Evolutionary conservation across 164 flowering plant species (phyloP).

Genomic region (Dillenia suffruticosa): DNA sequence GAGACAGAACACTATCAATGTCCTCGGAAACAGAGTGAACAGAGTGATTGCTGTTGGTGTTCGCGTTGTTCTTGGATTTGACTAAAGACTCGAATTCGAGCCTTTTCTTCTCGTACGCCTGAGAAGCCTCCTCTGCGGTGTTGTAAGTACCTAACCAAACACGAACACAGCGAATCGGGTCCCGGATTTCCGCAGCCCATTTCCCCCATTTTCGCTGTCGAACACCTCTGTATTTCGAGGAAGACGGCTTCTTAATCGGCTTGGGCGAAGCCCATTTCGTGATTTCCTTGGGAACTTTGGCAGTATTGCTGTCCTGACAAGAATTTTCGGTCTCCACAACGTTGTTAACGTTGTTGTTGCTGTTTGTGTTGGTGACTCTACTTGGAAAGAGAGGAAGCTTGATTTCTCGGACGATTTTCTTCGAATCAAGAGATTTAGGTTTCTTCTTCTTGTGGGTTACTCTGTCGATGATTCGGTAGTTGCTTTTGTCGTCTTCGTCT

Average conservation of each 20-base stretch:
- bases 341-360: background rate
- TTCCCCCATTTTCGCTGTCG: conserved; percentile 89
- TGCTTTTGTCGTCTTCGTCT: conserved; percentile 29
- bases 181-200: conserved; percentile 96
- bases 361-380: background rate
- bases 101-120: conserved; percentile 54
- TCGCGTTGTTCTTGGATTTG: conserved; percentile 3
- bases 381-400: conserved; percentile 18
- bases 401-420: conserved; percentile 47
- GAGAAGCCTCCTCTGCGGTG: conserved; percentile 70
- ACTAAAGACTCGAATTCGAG: conserved; percentile 22
- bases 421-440: conserved; percentile 5
- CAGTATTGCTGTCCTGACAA: conserved; percentile 35
- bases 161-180: conserved; percentile 56
- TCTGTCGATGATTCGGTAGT: too few species aligned
- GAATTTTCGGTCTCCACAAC: conserved; percentile 38
- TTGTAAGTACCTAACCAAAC: conserved; percentile 85
- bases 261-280: conserved; percentile 19
- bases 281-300: conserved; percentile 10
- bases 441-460: background rate
- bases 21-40: conserved; percentile 26
- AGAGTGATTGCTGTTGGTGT: conserved; percentile 22
- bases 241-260: conserved; percentile 9
- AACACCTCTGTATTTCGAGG: conserved; percentile 56
- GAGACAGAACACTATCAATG: conserved; percentile 34